Conservation (phyloP, 306 rosid genomes). For the Lathyrus oleraceus region DNA sequence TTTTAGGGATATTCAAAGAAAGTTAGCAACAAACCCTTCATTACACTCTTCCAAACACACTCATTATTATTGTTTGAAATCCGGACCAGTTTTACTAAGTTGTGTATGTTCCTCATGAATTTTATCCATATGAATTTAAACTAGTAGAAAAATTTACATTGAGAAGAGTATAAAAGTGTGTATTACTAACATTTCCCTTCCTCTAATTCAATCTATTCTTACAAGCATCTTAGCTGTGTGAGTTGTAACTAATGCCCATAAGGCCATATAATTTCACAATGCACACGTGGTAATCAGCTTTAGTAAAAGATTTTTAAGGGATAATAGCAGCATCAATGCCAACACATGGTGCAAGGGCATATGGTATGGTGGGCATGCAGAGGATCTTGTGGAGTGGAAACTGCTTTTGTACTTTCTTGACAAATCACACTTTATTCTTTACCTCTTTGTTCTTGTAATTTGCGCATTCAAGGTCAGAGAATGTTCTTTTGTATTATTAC, state of each 20-base stretch:
- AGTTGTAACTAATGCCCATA: conserved; percentile 18
- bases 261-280: not conserved
- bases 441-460: conserved; percentile 38
- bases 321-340: conserved; percentile 32
- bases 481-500: conserved; percentile 49
- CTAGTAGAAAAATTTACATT: not conserved
- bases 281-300: conserved; percentile 31
- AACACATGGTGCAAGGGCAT: conserved; percentile 37
- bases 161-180: not conserved
- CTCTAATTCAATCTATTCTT: conserved; percentile 26
- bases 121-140: not conserved
- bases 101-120: not conserved
- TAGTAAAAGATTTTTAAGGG: conserved; percentile 27
- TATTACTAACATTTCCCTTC: not conserved
- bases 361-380: conserved; percentile 26
- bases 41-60: not conserved
- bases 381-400: conserved; percentile 37
- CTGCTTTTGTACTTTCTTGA: conserved; percentile 51
- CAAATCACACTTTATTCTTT: conserved; percentile 45
- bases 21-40: not conserved
- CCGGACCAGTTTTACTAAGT: not conserved
- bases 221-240: conserved; percentile 20
- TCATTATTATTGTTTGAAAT: not conserved
- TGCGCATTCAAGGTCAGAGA: conserved; percentile 45
- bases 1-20: conserved; percentile 30